Evolutionary conservation across 345 rosid genomes (phyloP).

Genomic region (Rubroshorea leprosula): DNA sequence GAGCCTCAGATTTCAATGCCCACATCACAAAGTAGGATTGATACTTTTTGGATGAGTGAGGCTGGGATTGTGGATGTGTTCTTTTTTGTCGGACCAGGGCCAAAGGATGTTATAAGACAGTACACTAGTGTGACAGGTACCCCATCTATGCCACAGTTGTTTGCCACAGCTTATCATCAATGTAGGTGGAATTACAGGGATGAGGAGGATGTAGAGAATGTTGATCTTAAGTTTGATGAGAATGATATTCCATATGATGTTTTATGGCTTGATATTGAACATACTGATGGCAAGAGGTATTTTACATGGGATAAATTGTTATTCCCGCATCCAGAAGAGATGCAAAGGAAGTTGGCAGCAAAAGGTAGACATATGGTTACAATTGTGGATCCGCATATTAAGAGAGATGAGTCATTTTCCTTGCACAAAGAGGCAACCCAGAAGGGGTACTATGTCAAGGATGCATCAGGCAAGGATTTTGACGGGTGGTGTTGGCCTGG

Average conservation of each 20-base stretch:
- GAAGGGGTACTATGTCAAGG: conserved; percentile 88
- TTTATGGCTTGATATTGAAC: conserved; percentile 97
- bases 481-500: conserved; percentile 99
- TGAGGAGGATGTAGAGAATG: conserved; percentile 96
- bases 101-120: conserved; percentile 88
- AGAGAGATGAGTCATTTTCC: conserved; percentile 71
- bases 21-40: conserved; percentile 52
- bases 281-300: conserved; percentile 88
- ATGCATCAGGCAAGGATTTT: conserved; percentile 73
- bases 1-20: conserved; percentile 62
- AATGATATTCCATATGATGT: conserved; percentile 96
- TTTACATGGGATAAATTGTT: conserved; percentile 82
- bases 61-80: conserved; percentile 94
- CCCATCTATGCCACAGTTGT: conserved; percentile 87
- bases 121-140: conserved; percentile 74
- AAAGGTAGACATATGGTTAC: conserved; percentile 98
- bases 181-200: conserved; percentile 99
- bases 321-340: conserved; percentile 89
- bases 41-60: conserved; percentile 96
- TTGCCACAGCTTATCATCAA: conserved; percentile 90
- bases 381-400: conserved; percentile 96
- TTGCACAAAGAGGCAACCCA: conserved; percentile 83
- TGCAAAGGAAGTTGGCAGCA: conserved; percentile 82
- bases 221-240: conserved; percentile 91
- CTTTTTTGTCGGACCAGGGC: conserved; percentile 84